Conservation (phyloP, 371 early-diverging fungal genomes). For the Mycotypha africana region DNA sequence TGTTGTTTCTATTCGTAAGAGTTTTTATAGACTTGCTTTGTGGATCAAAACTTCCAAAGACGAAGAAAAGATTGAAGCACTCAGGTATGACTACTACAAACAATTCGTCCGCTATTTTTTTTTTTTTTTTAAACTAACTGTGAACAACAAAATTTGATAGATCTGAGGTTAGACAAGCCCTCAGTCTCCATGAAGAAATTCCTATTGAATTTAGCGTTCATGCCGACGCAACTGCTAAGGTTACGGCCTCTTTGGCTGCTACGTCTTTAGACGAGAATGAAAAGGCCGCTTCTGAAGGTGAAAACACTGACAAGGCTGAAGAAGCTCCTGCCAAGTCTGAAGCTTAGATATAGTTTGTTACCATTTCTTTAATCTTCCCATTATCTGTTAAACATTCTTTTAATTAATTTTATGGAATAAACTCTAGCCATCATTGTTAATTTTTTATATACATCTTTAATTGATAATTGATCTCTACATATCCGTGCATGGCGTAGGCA, state of each 20-base stretch:
- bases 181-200: slow-evolving; percentile 37
- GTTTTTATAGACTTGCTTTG: slow-evolving; percentile 76
- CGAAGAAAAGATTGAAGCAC: slow-evolving; percentile 51
- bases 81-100: slow-evolving; percentile 67
- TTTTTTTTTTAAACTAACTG: background rate
- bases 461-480: too few species aligned
- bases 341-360: background rate
- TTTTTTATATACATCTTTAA: too few species aligned
- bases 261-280: slow-evolving; percentile 15
- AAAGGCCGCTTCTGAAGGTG: slow-evolving; percentile 5
- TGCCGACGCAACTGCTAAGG: slow-evolving; percentile 31
- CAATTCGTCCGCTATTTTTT: too few species aligned
- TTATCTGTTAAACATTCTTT: too few species aligned
- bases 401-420: too few species aligned
- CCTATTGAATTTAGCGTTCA: slow-evolving; percentile 43
- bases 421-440: too few species aligned
- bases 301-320: background rate
- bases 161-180: slow-evolving; percentile 34
- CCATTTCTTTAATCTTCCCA: too few species aligned
- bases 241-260: slow-evolving; percentile 20
- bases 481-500: too few species aligned
- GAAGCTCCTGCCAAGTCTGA: slow-evolving; percentile 5
- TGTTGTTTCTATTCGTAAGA: slow-evolving; percentile 82
- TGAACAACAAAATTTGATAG: background rate
- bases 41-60: slow-evolving; percentile 84